Percentiles rank a stretch among this genome's conserved stretches.
Evolutionary conservation across 2,329 filamentous ascomycete genomes (phyloP).

Genomic region (Diatrype stigma): DNA sequence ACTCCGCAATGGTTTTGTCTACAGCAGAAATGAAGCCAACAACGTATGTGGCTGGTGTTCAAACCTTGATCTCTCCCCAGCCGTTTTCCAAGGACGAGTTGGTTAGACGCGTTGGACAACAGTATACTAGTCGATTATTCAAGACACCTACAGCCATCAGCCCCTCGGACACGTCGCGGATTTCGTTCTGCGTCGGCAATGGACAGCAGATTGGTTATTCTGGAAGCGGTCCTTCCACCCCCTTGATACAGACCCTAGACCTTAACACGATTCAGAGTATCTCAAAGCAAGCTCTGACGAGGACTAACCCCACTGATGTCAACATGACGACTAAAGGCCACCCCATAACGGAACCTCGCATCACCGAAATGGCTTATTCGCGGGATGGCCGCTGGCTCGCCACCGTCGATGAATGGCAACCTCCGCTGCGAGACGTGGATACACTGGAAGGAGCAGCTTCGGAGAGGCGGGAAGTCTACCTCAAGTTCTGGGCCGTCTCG

Average conservation of each 20-base stretch:
- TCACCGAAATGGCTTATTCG: slow-evolving; percentile 72
- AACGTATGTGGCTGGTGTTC: slow-evolving; percentile 78
- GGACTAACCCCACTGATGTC: slow-evolving; percentile 80
- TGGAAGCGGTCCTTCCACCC: slow-evolving; percentile 45
- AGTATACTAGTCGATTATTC: slow-evolving; percentile 40
- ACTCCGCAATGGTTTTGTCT: slow-evolving; percentile 85
- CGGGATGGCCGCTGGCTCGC: slow-evolving; percentile 84
- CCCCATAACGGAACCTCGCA: slow-evolving; percentile 70
- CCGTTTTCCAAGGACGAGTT: slow-evolving; percentile 48
- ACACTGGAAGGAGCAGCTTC: slow-evolving; percentile 44
- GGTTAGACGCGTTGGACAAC: slow-evolving; percentile 48
- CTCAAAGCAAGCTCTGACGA: slow-evolving; percentile 80
- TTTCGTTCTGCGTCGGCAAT: slow-evolving; percentile 65
- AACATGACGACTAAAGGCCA: slow-evolving; percentile 70
- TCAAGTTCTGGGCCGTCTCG: slow-evolving; percentile 86
- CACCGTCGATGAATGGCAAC: slow-evolving; percentile 87
- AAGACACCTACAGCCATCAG: slow-evolving; percentile 58
- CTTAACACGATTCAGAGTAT: slow-evolving; percentile 73
- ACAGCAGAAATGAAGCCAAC: slow-evolving; percentile 85
- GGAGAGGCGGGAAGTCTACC: slow-evolving; percentile 65
- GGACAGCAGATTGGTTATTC: slow-evolving; percentile 54
- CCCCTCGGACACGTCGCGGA: slow-evolving; percentile 56
- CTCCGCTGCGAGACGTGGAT: slow-evolving; percentile 64
- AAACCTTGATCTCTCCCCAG: slow-evolving; percentile 54
- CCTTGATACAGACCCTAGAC: slow-evolving; percentile 78